Evolutionary conservation across 768 basidiomycete genomes (phyloP), one percentile per base, ranked within the genome.

Genomic region (Serendipita vermifera): DNA sequence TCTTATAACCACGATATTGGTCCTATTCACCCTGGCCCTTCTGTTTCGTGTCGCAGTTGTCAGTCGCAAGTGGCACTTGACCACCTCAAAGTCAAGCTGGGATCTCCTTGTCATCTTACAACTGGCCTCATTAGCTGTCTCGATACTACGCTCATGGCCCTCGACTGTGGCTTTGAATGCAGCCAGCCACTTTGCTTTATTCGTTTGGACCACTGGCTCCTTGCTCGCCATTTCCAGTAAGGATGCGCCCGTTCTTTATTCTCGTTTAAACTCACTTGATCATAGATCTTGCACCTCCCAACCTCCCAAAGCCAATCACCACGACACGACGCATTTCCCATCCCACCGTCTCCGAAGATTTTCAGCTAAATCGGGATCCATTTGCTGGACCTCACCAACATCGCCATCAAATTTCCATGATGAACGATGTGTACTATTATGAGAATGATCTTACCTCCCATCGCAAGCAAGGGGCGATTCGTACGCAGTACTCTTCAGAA

Each of bases 361-460:
- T 51, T 51, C 46, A 29, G 20, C 26, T 24, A 41, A 26, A 29
- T 51, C 46, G 22, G 7, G 46, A 51, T 29, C 46, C 46, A 9
- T 51, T 51, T 26, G 46, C 46, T 9, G 46, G 46, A 29, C 46
- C 46, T 9, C 22, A n/a, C n/a, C n/a, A n/a, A n/a, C n/a, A n/a
- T 51, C 9, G 46, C 27, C 14, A 7, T 22, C 7, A 51, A 9
- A 51, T 22, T 29, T 29, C 46, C 3, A 51, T 51, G 46, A 41
- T 24, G 17, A 41, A n/a, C 15, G 17, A 41, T n/a, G 17, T 24
- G 15, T 41, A n/a, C 17, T 41, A 20, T 41, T 6, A 41, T 41
- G 17, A n/a, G 39, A 41, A 20, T 20, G 17, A 5, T n/a, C 17
- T 41, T 41, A 24, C 39, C 17, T 41, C 15, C 22, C 31, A 51